Base-by-base conservation (phyloP, 441 rosid species). In the Corymbia calophylla region DNA sequence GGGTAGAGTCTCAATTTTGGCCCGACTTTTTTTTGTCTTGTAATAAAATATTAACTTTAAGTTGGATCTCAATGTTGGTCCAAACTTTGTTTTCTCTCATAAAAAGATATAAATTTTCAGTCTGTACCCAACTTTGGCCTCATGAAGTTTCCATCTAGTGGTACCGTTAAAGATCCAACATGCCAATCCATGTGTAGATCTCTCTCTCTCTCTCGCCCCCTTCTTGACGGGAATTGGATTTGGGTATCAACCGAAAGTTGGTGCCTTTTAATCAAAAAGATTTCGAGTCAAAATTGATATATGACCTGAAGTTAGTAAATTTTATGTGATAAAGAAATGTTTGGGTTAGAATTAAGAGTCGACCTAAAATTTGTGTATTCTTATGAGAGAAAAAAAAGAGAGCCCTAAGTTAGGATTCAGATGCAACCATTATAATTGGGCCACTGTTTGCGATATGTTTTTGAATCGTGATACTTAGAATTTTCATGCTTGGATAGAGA, bases 271-370 rank as follows among this genome's bases (percentile, higher is more conserved):
- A 58, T 5, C 6, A 58, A 23, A 56, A 56, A 58, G 25, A 58
- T 58, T 4, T 0, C 0, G 6, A 58, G n/a, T 3, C 14, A 58
- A 58, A 25, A 25, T 58, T 25, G n/a, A 58, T 23, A 58, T 58
- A 3, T 58, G 25, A 58, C 3, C 7, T 25, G 25, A 58, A 58
- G 25, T 23, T 58, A 9, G 7, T 0, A 3, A 58, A 58, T 2
- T 25, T 58, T 23, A 58, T 10, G n/a, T 23, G n/a, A 58, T 6
- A 58, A 58, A 58, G 25, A 58, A 58, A 10, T 25, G 0, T 58
- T 10, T 25, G 0, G n/a, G 6, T 58, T 0, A 25, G n/a, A 25
- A 25, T 25, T 0, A 0, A 58, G 0, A 58, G 0, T 58, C 1
- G 0, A 58, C 62, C n/a, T 58, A 4, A 58, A 56, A 23, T 58